Base-by-base conservation (phyloP, 2,329 filamentous ascomycete species). In the Coniella lustricola region DNA sequence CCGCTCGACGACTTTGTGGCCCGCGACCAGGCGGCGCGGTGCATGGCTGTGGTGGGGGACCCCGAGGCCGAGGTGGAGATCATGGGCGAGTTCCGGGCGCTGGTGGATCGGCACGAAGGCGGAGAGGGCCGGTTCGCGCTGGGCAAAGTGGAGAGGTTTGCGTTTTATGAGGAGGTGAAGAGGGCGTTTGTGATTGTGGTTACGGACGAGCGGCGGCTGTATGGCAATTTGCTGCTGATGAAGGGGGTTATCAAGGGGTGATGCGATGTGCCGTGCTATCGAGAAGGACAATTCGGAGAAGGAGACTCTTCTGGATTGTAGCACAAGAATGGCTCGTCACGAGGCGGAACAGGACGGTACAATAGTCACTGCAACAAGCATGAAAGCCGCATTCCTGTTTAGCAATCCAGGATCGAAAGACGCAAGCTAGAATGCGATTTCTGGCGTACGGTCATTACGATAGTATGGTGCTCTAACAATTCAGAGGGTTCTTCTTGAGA, bases 1-100 rank as follows among this genome's bases (percentile, higher is more conserved):
- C 46, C 46, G 7, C 22, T 48, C 13, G 46, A 48, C 38, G 39
- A 43, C 33, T 48, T 48, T n/a, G 46, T 48, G 3, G 16, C 32
- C 25, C 25, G 25, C 25, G 25, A 29, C 16, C 32, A 48, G 22
- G 29, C 46, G 8, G 46, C 46, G 18, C 43, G 46, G 46, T 48
- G 46, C 33, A 48, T 48, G 46, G 39, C 42, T 13, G 46, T 48
- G 13, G 46, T 48, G 2, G 46, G 46, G 2, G 39, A 42, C 16
- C 38, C 46, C 16, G 16, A 29, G 21, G 46, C 46, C 3, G 46
- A 48, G 16, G 17, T 48, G 16, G 38, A 39, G 1, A 34, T 48
- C 20, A 48, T 48, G 39, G 25, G 8, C 2, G 46, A 48, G 10
- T 48, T 48, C 32, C 29, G 39, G 32, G 46, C 42, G 17, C 20